phyloP scores from a whole-genome alignment of 257 asterid genomes.

The Scutellaria galericulata region DNA sequence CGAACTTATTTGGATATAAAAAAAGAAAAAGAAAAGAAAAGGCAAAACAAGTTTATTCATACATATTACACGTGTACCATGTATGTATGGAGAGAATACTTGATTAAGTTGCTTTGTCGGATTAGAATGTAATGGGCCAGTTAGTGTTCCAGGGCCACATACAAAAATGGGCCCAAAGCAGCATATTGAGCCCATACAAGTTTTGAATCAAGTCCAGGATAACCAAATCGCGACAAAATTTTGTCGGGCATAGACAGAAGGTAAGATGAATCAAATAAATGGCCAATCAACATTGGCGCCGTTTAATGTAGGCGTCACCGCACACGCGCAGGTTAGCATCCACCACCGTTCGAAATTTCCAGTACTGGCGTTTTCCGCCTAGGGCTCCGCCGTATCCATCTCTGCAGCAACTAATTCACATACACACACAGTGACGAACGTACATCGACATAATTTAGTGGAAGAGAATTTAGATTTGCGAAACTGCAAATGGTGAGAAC shows the following conservation, averaged over 20 bases:
- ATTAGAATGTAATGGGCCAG: background rate
- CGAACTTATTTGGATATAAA: too few relatives aligned
- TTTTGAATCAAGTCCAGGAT: background rate
- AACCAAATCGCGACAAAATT: slow-evolving; percentile 1
- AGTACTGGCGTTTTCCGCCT: slow-evolving; percentile 19
- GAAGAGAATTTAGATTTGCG: slow-evolving; percentile 17
- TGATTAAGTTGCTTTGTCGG: background rate
- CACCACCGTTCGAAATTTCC: background rate
- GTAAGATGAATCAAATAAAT: slow-evolving; percentile 9
- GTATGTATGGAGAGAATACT: too few relatives aligned
- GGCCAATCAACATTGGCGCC: slow-evolving; percentile 33
- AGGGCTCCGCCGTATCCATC: slow-evolving; percentile 20
- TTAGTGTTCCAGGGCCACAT: background rate
- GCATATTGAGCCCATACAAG: background rate
- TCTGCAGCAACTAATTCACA: background rate
- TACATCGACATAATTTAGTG: background rate
- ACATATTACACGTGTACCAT: too few relatives aligned
- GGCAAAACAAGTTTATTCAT: too few relatives aligned
- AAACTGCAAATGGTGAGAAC: slow-evolving; percentile 42
- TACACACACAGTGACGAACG: too few relatives aligned
- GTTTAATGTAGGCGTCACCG: slow-evolving; percentile 31
- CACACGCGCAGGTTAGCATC: slow-evolving; percentile 27
- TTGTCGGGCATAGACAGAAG: background rate
- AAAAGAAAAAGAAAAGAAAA: too few relatives aligned
- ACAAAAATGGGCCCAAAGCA: background rate